phyloP scores from a whole-genome alignment of 768 basidiomycete genomes.

The Pleurotus tuoliensis region DNA sequence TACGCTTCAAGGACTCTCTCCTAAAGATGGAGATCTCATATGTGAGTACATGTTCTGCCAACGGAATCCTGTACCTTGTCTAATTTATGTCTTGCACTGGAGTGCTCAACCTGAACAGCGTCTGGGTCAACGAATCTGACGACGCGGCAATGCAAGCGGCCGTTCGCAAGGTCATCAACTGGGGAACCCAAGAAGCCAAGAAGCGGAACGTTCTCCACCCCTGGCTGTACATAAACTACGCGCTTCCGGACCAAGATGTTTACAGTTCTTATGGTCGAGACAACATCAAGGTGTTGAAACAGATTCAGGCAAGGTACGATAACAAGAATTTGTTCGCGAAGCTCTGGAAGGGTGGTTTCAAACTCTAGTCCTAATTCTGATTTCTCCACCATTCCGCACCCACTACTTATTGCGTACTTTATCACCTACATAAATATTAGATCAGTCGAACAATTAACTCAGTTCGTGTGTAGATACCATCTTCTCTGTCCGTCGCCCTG shows the following conservation, averaged over 20 bases:
- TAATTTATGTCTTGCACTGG: not conserved
- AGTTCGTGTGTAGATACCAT: too few relatives aligned
- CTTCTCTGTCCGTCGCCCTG: too few relatives aligned
- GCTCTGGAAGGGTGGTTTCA: slow-evolving; percentile 4
- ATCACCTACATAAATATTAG: too few relatives aligned
- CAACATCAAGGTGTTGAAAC: not conserved
- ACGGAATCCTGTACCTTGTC: too few relatives aligned
- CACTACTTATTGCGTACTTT: too few relatives aligned
- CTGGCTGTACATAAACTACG: slow-evolving; percentile 11
- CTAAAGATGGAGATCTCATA: slow-evolving; percentile 10
- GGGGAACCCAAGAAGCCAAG: slow-evolving; percentile 6
- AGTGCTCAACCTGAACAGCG: slow-evolving; percentile 2
- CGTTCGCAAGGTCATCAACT: slow-evolving; percentile 3
- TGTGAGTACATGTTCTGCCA: not conserved
- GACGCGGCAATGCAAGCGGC: slow-evolving; percentile 4
- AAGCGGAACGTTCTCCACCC: slow-evolving; percentile 4
- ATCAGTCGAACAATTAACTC: too few relatives aligned
- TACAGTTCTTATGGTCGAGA: slow-evolving; percentile 1
- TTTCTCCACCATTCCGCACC: too few relatives aligned
- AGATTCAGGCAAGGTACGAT: not conserved
- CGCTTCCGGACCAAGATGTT: slow-evolving; percentile 3
- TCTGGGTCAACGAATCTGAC: slow-evolving; percentile 11
- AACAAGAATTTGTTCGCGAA: not conserved
- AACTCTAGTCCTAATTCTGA: not conserved
- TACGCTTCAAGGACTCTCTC: slow-evolving; percentile 6